phyloP scores from a whole-genome alignment of 495 filamentous ascomycete genomes.

The Annulohypoxylon maeteangense region DNA sequence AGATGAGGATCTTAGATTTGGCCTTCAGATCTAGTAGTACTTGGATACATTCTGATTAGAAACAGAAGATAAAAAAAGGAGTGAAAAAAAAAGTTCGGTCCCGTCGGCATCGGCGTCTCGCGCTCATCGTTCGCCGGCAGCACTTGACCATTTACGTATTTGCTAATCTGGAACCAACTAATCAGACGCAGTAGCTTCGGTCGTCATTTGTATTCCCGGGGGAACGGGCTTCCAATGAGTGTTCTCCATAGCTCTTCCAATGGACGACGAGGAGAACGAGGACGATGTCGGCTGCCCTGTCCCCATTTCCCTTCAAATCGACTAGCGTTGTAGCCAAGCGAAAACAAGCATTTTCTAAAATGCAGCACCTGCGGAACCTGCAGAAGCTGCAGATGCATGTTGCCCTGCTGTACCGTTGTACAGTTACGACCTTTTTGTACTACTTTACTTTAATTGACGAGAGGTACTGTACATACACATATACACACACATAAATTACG shows the following conservation, averaged over 20 bases:
- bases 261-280: neutral
- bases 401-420: slow-evolving; percentile 9
- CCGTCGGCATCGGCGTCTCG: slow-evolving; percentile 36
- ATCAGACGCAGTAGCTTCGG: neutral
- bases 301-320: slow-evolving; percentile 4
- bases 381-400: slow-evolving; percentile 37
- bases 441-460: neutral
- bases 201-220: slow-evolving; percentile 31
- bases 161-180: neutral
- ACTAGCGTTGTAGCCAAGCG: slow-evolving; percentile 36
- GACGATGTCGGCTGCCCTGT: neutral
- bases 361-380: slow-evolving; percentile 27
- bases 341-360: slow-evolving; percentile 42
- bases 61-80: neutral
- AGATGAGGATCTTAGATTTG: slow-evolving; percentile 10
- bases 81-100: slow-evolving; percentile 5
- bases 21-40: slow-evolving; percentile 2
- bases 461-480: slow-evolving; percentile 27
- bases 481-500: slow-evolving; percentile 17
- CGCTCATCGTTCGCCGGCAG: slow-evolving; percentile 10
- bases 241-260: slow-evolving; percentile 7
- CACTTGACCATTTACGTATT: slow-evolving; percentile 5
- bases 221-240: slow-evolving; percentile 22
- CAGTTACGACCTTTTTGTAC: neutral
- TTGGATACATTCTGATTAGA: neutral